phyloP scores from a whole-genome alignment of 2,329 filamentous ascomycete genomes.

The Penicillium sp. region DNA sequence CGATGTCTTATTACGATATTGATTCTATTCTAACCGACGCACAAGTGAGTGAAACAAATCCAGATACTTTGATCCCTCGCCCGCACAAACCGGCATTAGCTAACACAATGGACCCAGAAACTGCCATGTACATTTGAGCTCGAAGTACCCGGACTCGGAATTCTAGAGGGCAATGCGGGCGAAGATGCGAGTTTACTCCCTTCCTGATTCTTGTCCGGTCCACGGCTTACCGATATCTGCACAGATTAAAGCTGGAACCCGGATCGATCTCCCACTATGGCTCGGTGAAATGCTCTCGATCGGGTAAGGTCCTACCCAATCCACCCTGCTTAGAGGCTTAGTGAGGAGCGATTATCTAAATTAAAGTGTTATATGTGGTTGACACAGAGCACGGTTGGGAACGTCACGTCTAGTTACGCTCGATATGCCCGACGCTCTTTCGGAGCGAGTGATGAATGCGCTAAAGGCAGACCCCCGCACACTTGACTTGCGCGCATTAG shows the following conservation, averaged over 20 bases:
- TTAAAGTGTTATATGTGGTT: not conserved
- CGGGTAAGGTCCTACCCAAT: slow-evolving; percentile 38
- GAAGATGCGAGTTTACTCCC: slow-evolving; percentile 48
- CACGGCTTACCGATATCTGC: not conserved
- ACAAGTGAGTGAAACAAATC: slow-evolving; percentile 31
- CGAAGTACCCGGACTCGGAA: slow-evolving; percentile 80
- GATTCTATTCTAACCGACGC: slow-evolving; percentile 50
- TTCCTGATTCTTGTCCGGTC: not conserved
- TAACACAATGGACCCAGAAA: slow-evolving; percentile 60
- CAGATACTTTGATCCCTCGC: not conserved
- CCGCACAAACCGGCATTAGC: not conserved
- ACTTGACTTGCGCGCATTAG: slow-evolving; percentile 78
- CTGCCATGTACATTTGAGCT: slow-evolving; percentile 93
- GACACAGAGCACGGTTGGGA: slow-evolving; percentile 42
- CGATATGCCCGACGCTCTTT: slow-evolving; percentile 75
- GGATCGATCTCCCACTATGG: slow-evolving; percentile 85
- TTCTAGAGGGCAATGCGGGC: slow-evolving; percentile 79
- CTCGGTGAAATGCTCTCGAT: slow-evolving; percentile 80
- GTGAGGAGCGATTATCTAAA: not conserved
- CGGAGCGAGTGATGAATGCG: slow-evolving; percentile 78
- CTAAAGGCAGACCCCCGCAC: slow-evolving; percentile 85
- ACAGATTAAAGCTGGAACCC: slow-evolving; percentile 75
- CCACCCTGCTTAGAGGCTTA: not conserved
- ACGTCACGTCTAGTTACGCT: slow-evolving; percentile 68
- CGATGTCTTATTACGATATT: slow-evolving; percentile 49